A percentile compares a stretch with the other conserved stretches of the same genome.
Evolutionary conservation across 2,329 filamentous ascomycete genomes (phyloP).

Genomic region (Monosporascus sp.): DNA sequence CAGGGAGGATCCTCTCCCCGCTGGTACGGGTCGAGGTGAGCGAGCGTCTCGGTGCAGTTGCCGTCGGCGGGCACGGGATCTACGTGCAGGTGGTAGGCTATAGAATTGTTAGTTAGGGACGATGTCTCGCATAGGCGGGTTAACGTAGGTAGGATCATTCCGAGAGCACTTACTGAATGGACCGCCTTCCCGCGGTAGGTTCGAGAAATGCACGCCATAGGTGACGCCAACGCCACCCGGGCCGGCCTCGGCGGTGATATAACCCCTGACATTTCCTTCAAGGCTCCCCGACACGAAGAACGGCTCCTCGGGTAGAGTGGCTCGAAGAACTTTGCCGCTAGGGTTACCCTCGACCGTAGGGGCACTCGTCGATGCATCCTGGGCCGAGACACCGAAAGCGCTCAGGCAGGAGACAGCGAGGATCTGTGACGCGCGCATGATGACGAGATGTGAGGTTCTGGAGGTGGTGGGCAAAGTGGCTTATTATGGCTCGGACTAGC

Average conservation of each 20-base stretch:
- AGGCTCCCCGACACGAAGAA: constrained; percentile 45
- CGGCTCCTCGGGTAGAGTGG: constrained; percentile 46
- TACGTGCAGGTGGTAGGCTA: constrained; percentile 71
- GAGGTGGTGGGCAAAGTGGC: neutral
- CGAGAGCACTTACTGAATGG: constrained; percentile 50
- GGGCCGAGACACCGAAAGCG: constrained; percentile 18
- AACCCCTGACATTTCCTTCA: constrained; percentile 50
- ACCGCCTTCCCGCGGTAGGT: constrained; percentile 51
- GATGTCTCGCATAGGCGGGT: neutral
- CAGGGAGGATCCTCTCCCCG: constrained; percentile 60
- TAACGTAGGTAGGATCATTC: too few relatives aligned
- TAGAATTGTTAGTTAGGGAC: constrained; percentile 8
- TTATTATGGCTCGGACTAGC: too few relatives aligned
- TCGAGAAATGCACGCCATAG: constrained; percentile 51
- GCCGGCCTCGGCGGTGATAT: constrained; percentile 40
- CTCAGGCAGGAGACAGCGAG: constrained; percentile 19
- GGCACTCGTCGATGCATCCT: constrained; percentile 37
- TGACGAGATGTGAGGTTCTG: neutral
- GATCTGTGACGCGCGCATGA: constrained; percentile 22
- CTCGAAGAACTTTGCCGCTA: constrained; percentile 46
- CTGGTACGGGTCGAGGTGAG: constrained; percentile 66
- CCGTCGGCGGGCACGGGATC: constrained; percentile 57
- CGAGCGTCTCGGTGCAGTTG: constrained; percentile 65
- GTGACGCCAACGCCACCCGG: constrained; percentile 49
- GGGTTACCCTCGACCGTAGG: constrained; percentile 52